These are phyloP conservation scores for Venturia oleaginea DNA, from an alignment of 2,329 filamentous ascomycete species.

Conservation along the genomic window DNA sequence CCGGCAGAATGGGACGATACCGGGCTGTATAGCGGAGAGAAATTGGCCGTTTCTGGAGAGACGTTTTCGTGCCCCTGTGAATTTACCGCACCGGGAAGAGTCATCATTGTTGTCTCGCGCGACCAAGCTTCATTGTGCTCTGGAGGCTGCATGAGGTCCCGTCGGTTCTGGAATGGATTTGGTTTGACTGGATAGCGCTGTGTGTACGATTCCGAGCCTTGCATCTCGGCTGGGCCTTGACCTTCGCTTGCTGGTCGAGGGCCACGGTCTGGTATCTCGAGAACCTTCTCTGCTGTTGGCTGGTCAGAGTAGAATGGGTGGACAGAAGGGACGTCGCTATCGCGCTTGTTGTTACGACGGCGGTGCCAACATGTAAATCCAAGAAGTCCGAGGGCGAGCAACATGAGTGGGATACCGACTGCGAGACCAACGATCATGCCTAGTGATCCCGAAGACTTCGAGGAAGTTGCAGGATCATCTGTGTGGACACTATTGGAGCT, in stretches of 20 bases:
- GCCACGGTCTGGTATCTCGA: background rate
- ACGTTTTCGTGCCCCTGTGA: background rate
- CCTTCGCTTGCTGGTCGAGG: background rate
- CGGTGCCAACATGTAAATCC: background rate
- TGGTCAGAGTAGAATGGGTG: background rate
- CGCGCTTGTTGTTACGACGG: background rate
- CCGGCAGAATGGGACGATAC: background rate
- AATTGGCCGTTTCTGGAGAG: background rate
- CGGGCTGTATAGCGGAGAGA: background rate
- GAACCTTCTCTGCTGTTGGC: background rate
- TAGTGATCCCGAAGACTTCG: background rate
- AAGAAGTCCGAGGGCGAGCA: background rate
- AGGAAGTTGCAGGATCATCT: background rate
- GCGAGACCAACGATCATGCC: conserved; percentile 4
- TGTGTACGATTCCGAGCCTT: background rate
- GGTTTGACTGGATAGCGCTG: background rate
- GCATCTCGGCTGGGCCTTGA: background rate
- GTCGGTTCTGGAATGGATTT: background rate
- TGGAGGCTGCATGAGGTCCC: background rate
- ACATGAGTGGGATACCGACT: background rate
- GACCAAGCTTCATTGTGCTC: background rate
- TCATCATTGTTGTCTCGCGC: conserved; percentile 2
- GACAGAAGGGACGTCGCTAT: background rate
- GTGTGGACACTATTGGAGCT: background rate
- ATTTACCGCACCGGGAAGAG: background rate